These are phyloP conservation scores for Mycothermus thermophilus DNA, from an alignment of 495 filamentous ascomycete genomes.

Conservation along the genomic window DNA sequence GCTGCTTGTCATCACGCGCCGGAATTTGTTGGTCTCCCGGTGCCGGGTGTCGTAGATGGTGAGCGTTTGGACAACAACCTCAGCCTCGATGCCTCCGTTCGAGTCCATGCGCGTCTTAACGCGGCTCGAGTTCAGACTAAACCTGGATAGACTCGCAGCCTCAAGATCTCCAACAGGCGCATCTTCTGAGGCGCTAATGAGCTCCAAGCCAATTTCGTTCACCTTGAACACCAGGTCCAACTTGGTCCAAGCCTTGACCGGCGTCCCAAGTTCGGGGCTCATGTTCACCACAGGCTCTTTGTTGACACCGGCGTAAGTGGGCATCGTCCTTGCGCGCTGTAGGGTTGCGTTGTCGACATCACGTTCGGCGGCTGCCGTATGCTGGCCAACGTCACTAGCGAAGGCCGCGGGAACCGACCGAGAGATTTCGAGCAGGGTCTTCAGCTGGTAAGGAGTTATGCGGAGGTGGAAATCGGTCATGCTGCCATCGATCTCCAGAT, in stretches of 20 bases:
- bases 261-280: conserved; percentile 49
- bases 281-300: conserved; percentile 40
- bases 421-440: conserved; percentile 72
- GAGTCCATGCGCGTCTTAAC: conserved; percentile 91
- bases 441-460: conserved; percentile 80
- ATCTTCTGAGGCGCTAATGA: conserved; percentile 62
- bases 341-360: conserved; percentile 34
- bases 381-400: conserved; percentile 56
- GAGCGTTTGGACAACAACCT: conserved; percentile 86
- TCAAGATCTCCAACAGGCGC: conserved; percentile 66
- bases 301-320: conserved; percentile 25
- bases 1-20: conserved; percentile 93
- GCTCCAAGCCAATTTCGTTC: conserved; percentile 71
- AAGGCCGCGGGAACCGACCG: conserved; percentile 79
- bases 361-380: conserved; percentile 41
- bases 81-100: conserved; percentile 82
- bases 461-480: conserved; percentile 87
- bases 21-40: conserved; percentile 82
- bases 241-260: conserved; percentile 71
- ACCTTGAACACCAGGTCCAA: conserved; percentile 88
- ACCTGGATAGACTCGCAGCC: conserved; percentile 74
- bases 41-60: conserved; percentile 83
- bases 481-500: conserved; percentile 77
- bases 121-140: conserved; percentile 81
- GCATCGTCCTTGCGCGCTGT: conserved; percentile 33